Evolutionary conservation across 345 rosid genomes (phyloP).

Genomic region (Lepidium sativum): DNA sequence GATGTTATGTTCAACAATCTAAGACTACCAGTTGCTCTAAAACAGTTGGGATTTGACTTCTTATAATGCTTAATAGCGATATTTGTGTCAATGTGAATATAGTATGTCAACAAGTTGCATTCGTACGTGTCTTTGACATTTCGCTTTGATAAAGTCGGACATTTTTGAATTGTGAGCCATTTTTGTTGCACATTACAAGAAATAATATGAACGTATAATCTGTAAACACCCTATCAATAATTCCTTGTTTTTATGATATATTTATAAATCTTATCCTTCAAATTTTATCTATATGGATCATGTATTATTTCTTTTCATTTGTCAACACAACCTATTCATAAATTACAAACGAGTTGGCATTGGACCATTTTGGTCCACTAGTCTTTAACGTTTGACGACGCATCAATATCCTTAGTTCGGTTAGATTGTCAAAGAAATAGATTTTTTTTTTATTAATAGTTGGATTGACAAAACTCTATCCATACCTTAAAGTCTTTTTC

Average conservation of each 20-base stretch:
- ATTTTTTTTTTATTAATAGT: too few relatives aligned
- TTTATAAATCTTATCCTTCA: neutral
- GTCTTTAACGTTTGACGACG: too few relatives aligned
- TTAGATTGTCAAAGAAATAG: too few relatives aligned
- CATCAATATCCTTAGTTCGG: too few relatives aligned
- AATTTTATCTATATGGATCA: too few relatives aligned
- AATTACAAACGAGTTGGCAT: neutral
- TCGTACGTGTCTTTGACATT: constrained; percentile 7
- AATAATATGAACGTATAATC: neutral
- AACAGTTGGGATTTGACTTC: neutral
- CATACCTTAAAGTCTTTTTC: too few relatives aligned
- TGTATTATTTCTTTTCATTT: neutral
- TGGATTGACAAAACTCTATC: too few relatives aligned
- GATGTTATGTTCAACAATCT: neutral
- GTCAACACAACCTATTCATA: neutral
- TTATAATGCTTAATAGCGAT: neutral
- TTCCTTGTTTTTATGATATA: neutral
- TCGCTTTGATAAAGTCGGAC: neutral
- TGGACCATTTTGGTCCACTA: too few relatives aligned
- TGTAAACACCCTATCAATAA: too few relatives aligned
- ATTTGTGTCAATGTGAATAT: neutral
- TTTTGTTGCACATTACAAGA: constrained; percentile 9
- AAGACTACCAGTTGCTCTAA: constrained; percentile 4
- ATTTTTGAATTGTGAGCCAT: constrained; percentile 18
- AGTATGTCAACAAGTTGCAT: neutral